These are phyloP conservation scores for Liriodendron chinense DNA, from an alignment of 164 flowering plant species.

Conservation along the genomic window DNA sequence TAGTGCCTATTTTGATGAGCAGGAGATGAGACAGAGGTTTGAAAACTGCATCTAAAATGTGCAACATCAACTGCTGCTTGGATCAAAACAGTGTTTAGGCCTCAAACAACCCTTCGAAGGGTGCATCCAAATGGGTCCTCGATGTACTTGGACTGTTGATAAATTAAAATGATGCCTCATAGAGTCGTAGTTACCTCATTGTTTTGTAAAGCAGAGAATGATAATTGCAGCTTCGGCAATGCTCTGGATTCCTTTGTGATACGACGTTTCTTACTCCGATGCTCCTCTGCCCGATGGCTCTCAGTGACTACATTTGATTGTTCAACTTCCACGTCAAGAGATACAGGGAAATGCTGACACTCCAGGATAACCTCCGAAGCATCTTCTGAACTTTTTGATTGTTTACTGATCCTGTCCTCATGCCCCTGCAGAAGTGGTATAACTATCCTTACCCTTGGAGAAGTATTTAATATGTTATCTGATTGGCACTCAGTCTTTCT, in stretches of 20 bases:
- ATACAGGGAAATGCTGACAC: constrained; percentile 15
- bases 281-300: constrained; percentile 15
- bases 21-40: too few species aligned
- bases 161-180: background rate
- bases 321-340: constrained; percentile 14
- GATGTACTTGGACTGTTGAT: background rate
- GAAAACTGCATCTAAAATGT: too few species aligned
- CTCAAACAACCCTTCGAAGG: too few species aligned
- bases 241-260: constrained; percentile 21
- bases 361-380: constrained; percentile 13
- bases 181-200: constrained; percentile 34
- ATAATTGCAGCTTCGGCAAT: constrained; percentile 13
- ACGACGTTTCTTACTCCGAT: constrained; percentile 9
- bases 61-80: too few species aligned
- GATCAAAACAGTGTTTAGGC: too few species aligned
- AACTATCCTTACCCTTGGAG: constrained; percentile 26
- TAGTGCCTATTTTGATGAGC: too few species aligned
- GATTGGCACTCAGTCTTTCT: constrained; percentile 35
- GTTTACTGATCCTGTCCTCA: constrained; percentile 4
- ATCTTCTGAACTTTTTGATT: constrained; percentile 14
- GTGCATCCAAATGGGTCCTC: background rate
- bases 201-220: constrained; percentile 6
- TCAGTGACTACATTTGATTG: constrained; percentile 11
- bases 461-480: constrained; percentile 20
- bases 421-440: constrained; percentile 14